Evolutionary conservation across 2,329 filamentous ascomycete species (phyloP), one percentile per base, ranked within the genome.

Genomic region (Talaromyces sp.): DNA sequence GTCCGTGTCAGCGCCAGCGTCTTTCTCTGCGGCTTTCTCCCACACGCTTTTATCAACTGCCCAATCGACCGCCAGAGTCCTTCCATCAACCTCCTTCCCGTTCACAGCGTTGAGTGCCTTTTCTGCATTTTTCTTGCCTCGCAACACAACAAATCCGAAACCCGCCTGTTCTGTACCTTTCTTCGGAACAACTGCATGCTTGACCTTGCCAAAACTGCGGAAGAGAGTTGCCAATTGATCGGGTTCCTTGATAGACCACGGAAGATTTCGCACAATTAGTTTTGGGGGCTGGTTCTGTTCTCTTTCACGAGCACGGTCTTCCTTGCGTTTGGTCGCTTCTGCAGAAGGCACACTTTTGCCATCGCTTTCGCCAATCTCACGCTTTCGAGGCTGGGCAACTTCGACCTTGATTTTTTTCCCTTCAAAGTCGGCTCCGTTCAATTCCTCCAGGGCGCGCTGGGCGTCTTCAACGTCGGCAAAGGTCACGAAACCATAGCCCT

Each of bases 401-500:
- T 99, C 95, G 58, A 98, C 85, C 61, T 87, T 87, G 69, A 99
- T 87, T 65, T 89, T 90, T 68, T 89, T 87, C 21, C 93, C 93
- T 55, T 92, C 85, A 67, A 96, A 85, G 27, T 86, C 78, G 52
- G 89, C 82, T 64, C 90, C 90, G 74, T 96, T 86, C 70, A 97
- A 85, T 73, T 96, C 89, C 60, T 88, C 84, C 71, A 90, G 84
- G 19, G 95, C 96, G 64, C 88, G 84, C 65, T 87, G 80, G 13
- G 93, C 93, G 79, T 99, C 95, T 66, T 97, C 93, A 31, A 89
- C 85, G 72, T 99, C 95, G 68, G 93, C 91, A 70, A 99, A 95
- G 2, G 95, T 98, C 60, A 99, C 93, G 76, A 99, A 99, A 58
- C 95, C 95, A 75, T 92, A 99, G 19, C 95, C 93, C 71, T 91